Evolutionary conservation across 805 yeast species (phyloP), one percentile per base, ranked within the genome.

Genomic region (Nakazawaea populi): DNA sequence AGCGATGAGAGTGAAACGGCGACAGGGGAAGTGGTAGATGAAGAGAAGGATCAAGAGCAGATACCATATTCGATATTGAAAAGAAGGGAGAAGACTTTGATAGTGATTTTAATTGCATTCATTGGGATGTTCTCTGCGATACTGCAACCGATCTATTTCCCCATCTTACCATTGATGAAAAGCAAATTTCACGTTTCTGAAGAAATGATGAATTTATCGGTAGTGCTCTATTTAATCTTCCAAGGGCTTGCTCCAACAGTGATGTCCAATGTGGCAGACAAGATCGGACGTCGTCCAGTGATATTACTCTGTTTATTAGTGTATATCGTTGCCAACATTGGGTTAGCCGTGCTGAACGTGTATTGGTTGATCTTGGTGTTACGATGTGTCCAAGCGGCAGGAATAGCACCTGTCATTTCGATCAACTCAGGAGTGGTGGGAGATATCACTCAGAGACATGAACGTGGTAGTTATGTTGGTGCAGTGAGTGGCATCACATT

Each of bases 211-310:
- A 84, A 86, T 59, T 57, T 85, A 10, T 76, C 90, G 1, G 83
- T 87, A 40, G 88, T 87, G 4, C 79, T 83, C 0, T 87, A 86
- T 57, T 75, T 83, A 51, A 59, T 85, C 7, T 75, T 82, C 54
- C 95, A 87, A 65, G 95, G 90, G 4, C 49, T 85, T 0, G 65
- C 82, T 0, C 95, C 95, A 4, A 70, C 85, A 1, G 54, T 85
- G 9, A 73, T 80, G 65, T 82, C 85, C 0, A 71, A 80, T 4
- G 55, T 85, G 37, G 84, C 89, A 1, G 95, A 87, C 61, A 61
- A 69, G 4, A 67, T 73, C 42, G 92, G 94, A 0, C 74, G 91
- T 55, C 68, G 92, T 46, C 89, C 89, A 0, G 70, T 82, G 0
- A 68, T 82, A n/a, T 45, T 84, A 30, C 41, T 65, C 6, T 79